These are phyloP conservation scores for Astraeus odoratus DNA, from an alignment of 768 basidiomycete genomes.

Conservation along the genomic window DNA sequence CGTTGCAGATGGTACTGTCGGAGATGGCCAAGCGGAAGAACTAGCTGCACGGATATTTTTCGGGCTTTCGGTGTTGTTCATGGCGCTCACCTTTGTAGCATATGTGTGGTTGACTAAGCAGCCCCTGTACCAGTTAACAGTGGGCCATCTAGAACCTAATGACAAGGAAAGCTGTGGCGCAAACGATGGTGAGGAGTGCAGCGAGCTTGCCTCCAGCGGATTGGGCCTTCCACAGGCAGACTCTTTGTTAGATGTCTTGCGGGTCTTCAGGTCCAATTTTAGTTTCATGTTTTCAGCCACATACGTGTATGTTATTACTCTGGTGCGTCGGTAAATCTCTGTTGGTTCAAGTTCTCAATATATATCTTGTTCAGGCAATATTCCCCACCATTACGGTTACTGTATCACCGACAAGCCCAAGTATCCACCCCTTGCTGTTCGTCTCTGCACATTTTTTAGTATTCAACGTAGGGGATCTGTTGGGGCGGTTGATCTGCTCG, in stretches of 20 bases:
- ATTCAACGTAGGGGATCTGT: constrained; percentile 67
- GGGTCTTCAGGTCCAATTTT: constrained; percentile 57
- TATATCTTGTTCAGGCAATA: constrained; percentile 50
- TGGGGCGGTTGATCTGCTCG: constrained; percentile 63
- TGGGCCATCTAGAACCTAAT: constrained; percentile 39
- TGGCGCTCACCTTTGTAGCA: constrained; percentile 45
- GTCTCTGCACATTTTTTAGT: constrained; percentile 69
- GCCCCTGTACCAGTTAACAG: constrained; percentile 52
- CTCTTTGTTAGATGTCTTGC: constrained; percentile 38
- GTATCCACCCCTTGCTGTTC: constrained; percentile 78
- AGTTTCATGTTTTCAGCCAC: constrained; percentile 66
- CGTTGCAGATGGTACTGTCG: constrained; percentile 4
- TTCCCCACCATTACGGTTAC: constrained; percentile 83
- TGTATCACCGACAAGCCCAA: constrained; percentile 57
- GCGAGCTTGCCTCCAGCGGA: constrained; percentile 30
- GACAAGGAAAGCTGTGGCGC: constrained; percentile 16
- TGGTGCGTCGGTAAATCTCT: constrained; percentile 47
- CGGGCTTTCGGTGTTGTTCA: constrained; percentile 58
- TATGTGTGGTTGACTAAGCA: constrained; percentile 52
- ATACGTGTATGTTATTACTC: constrained; percentile 71
- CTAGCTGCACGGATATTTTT: constrained; percentile 73
- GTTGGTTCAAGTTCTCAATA: neutral
- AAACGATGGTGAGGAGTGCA: constrained; percentile 28
- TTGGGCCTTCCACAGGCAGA: constrained; percentile 19
- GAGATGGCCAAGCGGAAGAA: constrained; percentile 50